Percentiles rank a stretch among this genome's conserved stretches.
phyloP scores from a whole-genome alignment of 768 basidiomycete species.

The Lactifluus echinatus region DNA sequence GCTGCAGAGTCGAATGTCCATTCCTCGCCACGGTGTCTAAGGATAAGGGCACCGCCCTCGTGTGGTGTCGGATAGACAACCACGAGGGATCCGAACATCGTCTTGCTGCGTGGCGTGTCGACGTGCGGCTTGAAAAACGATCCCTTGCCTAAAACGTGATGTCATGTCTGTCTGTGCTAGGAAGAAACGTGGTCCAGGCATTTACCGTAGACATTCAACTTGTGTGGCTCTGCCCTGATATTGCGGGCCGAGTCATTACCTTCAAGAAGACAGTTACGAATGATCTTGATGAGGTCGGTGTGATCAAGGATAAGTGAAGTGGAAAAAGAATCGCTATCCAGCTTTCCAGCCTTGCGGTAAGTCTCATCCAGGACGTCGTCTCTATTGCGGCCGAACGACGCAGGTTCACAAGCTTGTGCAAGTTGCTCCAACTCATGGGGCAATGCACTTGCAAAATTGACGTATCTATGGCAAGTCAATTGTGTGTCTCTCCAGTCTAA shows the following conservation, averaged over 20 bases:
- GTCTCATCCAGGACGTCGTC: background rate
- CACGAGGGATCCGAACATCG: background rate
- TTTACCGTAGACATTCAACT: background rate
- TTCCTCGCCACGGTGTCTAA: slow-evolving; percentile 30
- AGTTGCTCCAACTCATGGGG: background rate
- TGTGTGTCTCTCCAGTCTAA: background rate
- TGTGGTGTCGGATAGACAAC: slow-evolving; percentile 26
- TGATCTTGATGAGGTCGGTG: background rate
- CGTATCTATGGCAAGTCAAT: slow-evolving; percentile 22
- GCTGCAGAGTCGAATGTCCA: slow-evolving; percentile 33
- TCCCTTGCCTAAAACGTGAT: background rate
- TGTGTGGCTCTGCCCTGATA: background rate
- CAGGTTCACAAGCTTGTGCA: background rate
- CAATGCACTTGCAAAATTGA: background rate
- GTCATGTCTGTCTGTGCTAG: too few relatives aligned
- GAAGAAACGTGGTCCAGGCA: background rate
- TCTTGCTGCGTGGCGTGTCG: background rate
- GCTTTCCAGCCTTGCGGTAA: slow-evolving; percentile 1
- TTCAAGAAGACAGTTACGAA: background rate
- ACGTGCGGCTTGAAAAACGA: background rate
- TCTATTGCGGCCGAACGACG: background rate
- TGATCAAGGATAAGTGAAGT: background rate
- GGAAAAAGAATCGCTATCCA: background rate
- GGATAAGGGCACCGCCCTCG: slow-evolving; percentile 36
- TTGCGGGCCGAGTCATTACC: background rate